Base-by-base conservation (phyloP, 176 grass and related monocot species). In the Ensete ventricosum region DNA sequence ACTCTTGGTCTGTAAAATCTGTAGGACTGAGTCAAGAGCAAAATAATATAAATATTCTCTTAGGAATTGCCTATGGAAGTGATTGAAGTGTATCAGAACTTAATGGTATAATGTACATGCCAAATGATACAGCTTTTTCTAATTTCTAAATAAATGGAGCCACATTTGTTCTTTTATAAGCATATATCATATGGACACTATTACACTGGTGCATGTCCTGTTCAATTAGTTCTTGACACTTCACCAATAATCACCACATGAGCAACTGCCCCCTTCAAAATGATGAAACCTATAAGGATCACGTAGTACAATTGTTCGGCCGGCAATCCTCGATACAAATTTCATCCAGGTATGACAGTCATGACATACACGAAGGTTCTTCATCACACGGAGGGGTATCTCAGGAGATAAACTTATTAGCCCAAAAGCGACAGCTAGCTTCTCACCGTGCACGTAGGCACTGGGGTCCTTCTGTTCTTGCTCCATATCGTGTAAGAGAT, bases 281-380 rank as follows among this genome's bases (percentile, higher is more conserved):
- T 92, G 89, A 77, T 92, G 89, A 92, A 92, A 86, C 68, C 89
- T 78, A 69, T 89, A 89, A 34, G 85, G 81, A 67, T 92, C 89
- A 62, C 89, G 79, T 57, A 92, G 78, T 76, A 92, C 74, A 83
- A 92, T 86, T 77, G 68, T 52, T 74, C 84, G 80, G 69, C 79
- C 57, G 34, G 53, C 58, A 67, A 82, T 43, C 27, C 69, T 53
- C 16, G 89, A 88, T 14, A 78, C 69, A 62, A 82, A 92, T 71
- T 84, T 92, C 89, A 92, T 84, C 81, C 89, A 92, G 71, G 11
- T 84, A 76, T 92, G 89, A 21, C 86, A 92, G 54, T 92, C 86
- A 8, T 80, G 81, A 66, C 89, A 92, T 6, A 92, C 75, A 7
- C 89, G 86, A 66, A 92, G 78, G 25, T 92, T 92, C 82, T 92